Evolutionary conservation across 306 rosid genomes (phyloP), one percentile per base, ranked within the genome.

Genomic region (Canavalia gladiata): DNA sequence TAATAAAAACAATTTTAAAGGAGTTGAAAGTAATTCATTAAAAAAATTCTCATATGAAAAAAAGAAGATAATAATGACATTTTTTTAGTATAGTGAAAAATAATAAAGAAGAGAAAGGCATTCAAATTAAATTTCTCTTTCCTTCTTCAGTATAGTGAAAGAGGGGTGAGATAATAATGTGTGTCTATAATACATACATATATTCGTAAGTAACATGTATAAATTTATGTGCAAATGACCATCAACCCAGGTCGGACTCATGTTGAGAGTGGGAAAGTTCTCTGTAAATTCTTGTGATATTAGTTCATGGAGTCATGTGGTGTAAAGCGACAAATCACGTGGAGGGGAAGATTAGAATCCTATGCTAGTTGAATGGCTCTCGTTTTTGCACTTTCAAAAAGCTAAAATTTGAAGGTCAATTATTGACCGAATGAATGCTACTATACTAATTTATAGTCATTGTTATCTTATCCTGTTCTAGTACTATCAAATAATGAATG

Each of bases 311-410:
- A 69, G 79, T 43, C 74, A 73, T 62, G 74, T 52, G 52, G 80
- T 66, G 72, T 54, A 84, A 89, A 83, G 86, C 55, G 90, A 91
- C 94, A 88, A 84, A 63, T 10, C 88, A 83, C 89, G 94, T 89
- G 92, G 86, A 0, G 83, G 51, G 69, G 78, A 74, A 82, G 72
- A 76, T 90, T 82, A 81, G 97, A 86, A 91, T 93, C 97, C 97
- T 80, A 91, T 91, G 94, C 69, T 70, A 57, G 30, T 87, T 89
- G 84, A 87, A 86, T 70, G 91, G 88, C 72, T 88, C 85, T 82
- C n/a, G 43, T 79, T 83, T 76, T 72, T 63, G 59, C 82, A 51
- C 85, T 77, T 55, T 8, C 25, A 18, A 39, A 67, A 82, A 67
- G 78, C 56, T 46, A 50, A 67, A 70, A 73, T 83, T 64, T 84